A percentile compares a stretch with the other conserved stretches of the same genome.
phyloP scores from a whole-genome alignment of 192 early-diverging fungal species.

The Glomus cerebriforme region DNA sequence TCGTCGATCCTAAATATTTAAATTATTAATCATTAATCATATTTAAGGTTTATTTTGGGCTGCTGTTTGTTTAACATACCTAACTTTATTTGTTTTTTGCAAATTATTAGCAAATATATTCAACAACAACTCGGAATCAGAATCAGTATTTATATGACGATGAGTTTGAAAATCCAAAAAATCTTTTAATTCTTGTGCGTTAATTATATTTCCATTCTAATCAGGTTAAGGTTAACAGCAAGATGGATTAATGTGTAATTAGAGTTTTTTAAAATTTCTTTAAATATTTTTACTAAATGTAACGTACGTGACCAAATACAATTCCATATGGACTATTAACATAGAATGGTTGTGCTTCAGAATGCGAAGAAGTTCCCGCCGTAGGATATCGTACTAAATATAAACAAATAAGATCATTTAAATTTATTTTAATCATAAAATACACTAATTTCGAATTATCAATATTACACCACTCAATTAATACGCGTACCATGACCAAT shows the following conservation, averaged over 20 bases:
- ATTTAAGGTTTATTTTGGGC: no score
- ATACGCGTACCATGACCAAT: constrained; percentile 89
- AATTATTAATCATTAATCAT: no score
- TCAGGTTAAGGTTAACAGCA: no score
- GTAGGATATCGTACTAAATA: constrained; percentile 96
- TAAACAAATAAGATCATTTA: constrained; percentile 15
- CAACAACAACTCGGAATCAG: constrained; percentile 96
- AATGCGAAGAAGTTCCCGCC: constrained; percentile 92
- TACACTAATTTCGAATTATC: no score
- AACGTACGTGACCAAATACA: constrained; percentile 86
- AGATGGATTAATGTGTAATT: no score
- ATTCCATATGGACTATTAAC: constrained; percentile 99
- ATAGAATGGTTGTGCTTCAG: constrained; percentile 99
- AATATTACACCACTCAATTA: neutral
- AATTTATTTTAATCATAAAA: no score
- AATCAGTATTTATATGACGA: constrained; percentile 99
- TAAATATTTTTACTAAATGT: no score
- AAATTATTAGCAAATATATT: constrained; percentile 98
- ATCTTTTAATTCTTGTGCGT: constrained; percentile 82
- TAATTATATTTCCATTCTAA: constrained; percentile 98
- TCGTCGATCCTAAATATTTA: constrained; percentile 87
- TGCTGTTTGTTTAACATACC: constrained; percentile 52
- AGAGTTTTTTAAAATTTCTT: no score
- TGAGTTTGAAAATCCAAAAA: constrained; percentile 95
- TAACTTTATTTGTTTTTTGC: constrained; percentile 94